Conservation (phyloP, 176 grass and related monocot genomes). For the Canna indica region DNA sequence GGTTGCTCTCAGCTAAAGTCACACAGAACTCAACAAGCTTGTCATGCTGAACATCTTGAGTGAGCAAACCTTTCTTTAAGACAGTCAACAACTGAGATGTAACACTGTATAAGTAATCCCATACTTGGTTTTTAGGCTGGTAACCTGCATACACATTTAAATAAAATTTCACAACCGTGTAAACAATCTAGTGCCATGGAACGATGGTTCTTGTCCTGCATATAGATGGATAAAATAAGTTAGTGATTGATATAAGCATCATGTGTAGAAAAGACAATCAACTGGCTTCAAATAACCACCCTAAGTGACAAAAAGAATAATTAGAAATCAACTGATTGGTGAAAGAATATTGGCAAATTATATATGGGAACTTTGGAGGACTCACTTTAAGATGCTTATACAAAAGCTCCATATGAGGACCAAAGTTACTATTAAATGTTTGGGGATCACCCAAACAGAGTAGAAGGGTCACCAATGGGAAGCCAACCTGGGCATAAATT, state of each 20-base stretch:
- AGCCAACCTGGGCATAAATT: constrained; percentile 61
- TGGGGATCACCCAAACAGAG: constrained; percentile 88
- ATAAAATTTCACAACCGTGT: constrained; percentile 90
- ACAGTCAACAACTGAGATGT: constrained; percentile 81
- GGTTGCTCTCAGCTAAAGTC: constrained; percentile 75
- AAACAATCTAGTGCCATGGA: constrained; percentile 98
- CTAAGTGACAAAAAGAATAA: not conserved
- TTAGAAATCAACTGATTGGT: constrained; percentile 5
- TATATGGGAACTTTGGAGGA: not conserved
- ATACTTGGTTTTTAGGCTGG: constrained; percentile 71
- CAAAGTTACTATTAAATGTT: constrained; percentile 65
- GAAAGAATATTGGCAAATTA: constrained; percentile 10
- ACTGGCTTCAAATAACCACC: not conserved
- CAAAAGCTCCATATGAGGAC: constrained; percentile 64
- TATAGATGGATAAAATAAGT: constrained; percentile 22
- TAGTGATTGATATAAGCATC: constrained; percentile 7
- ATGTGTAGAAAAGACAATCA: not conserved
- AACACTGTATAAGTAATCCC: constrained; percentile 96
- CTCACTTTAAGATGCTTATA: constrained; percentile 95
- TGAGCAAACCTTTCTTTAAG: constrained; percentile 83
- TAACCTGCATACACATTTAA: constrained; percentile 81
- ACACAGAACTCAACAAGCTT: constrained; percentile 98
- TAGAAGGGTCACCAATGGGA: constrained; percentile 84
- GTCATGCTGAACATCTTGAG: constrained; percentile 93
- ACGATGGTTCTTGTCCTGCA: constrained; percentile 95